Evolutionary conservation across 2,329 filamentous ascomycete genomes (phyloP).

Genomic region (Colletotrichum sp.): DNA sequence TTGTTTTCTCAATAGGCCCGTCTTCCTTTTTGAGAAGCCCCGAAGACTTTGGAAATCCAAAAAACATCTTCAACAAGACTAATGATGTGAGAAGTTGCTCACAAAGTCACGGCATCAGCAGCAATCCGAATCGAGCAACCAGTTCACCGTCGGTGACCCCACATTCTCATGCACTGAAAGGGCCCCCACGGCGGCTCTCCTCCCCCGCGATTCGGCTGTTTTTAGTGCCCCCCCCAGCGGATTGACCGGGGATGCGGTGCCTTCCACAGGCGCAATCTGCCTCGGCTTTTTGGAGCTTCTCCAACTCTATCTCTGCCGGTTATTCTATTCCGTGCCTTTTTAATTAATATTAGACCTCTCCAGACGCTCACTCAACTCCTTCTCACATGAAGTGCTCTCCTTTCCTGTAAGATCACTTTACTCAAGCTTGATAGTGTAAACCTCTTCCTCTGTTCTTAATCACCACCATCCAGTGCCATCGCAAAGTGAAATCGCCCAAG

Average conservation of each 20-base stretch:
- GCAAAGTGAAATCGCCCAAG: not conserved
- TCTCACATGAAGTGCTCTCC: not conserved
- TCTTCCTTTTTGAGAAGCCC: not conserved
- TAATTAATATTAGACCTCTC: not conserved
- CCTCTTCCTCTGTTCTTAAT: not conserved
- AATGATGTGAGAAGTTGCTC: not conserved
- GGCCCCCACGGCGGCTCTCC: not conserved
- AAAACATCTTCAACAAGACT: not conserved
- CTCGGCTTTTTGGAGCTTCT: slow-evolving; percentile 18
- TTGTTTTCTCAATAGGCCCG: not conserved
- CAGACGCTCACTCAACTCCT: not conserved
- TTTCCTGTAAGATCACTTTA: not conserved
- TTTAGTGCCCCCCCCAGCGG: not conserved
- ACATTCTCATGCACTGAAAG: not conserved
- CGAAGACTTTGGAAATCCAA: accelerated
- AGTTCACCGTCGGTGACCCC: slow-evolving; percentile 11
- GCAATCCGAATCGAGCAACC: not conserved
- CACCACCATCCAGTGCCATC: not conserved
- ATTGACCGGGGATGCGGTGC: not conserved
- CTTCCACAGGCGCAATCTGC: slow-evolving; percentile 1
- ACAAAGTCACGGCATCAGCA: not conserved
- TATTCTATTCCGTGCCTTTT: not conserved
- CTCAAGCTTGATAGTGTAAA: not conserved
- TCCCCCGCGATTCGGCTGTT: not conserved
- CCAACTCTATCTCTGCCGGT: slow-evolving; percentile 7